Base-by-base conservation (phyloP, 257 asterid species). In the Lithospermum erythrorhizon region DNA sequence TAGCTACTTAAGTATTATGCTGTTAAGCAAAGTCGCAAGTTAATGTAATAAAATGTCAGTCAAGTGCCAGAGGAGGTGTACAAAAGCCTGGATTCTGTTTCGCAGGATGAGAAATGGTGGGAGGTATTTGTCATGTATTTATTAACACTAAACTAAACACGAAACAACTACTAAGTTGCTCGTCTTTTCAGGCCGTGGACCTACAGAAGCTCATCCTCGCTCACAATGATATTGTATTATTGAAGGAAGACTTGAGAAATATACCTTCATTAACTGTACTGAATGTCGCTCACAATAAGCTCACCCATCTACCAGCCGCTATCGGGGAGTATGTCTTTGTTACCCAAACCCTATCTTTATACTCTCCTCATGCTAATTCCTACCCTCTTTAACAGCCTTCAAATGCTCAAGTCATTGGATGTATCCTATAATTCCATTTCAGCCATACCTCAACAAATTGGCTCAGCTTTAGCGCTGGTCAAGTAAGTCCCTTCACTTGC, bases 61-160 rank as follows among this genome's bases (percentile, higher is more conserved):
- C 94, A 86, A 69, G 97, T 91, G 59, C 98, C 97, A 1, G 67
- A 74, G 51, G 95, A 86, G 73, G 91, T 88, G 8, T 89, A 89
- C 81, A 83, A 80, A 71, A 80, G 87, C 61, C 69, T 86, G 85
- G 94, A 93, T 65, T 85, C 97, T 58, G 72, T 83, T 65, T 79
- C 89, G 49, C 81, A 73, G 58, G 95, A 85, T 66, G 97, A 89
- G 81, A 93, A 93, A 67, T 93, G 98, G 98, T 93, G 98, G 98
- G 98, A 93, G 98, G 98, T 93, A 89, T 53, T 21, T 9, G 4
- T 53, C 64, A 51, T 51, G n/a, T n/a, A n/a, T n/a, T n/a, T n/a
- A n/a, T n/a, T n/a, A n/a, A n/a, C n/a, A n/a, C n/a, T n/a, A n/a
- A n/a, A n/a, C n/a, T n/a, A n/a, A n/a, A n/a, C n/a, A n/a, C n/a